These are phyloP conservation scores for Hyaloscypha variabilis DNA, from an alignment of 495 filamentous ascomycete genomes.

Conservation along the genomic window DNA sequence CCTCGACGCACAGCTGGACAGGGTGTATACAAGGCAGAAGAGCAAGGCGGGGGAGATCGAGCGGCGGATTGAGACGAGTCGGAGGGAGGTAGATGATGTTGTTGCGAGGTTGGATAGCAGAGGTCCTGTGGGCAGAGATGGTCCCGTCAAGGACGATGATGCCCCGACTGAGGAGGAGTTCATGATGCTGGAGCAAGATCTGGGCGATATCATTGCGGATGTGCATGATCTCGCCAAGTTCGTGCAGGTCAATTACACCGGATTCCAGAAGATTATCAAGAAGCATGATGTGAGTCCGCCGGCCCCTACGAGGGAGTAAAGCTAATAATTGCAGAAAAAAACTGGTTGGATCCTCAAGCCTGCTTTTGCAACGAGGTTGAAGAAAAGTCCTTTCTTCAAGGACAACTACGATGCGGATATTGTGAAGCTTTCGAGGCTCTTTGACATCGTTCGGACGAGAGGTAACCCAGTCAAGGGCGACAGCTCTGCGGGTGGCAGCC, in stretches of 20 bases:
- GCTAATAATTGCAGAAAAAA: conserved; percentile 70
- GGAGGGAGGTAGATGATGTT: conserved; percentile 87
- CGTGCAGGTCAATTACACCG: conserved; percentile 97
- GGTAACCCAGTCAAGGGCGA: conserved; percentile 93
- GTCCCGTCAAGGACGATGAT: conserved; percentile 42
- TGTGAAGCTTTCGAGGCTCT: conserved; percentile 92
- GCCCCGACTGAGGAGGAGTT: conserved; percentile 88
- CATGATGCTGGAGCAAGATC: conserved; percentile 87
- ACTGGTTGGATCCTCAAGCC: conserved; percentile 93
- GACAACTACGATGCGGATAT: conserved; percentile 98
- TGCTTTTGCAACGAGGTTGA: conserved; percentile 89
- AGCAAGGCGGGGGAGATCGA: conserved; percentile 95
- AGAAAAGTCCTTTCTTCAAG: conserved; percentile 96
- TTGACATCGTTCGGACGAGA: conserved; percentile 89
- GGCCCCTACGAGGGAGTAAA: background rate
- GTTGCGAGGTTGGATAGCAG: conserved; percentile 69
- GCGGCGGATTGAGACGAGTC: conserved; percentile 79
- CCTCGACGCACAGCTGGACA: conserved; percentile 91
- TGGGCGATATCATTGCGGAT: conserved; percentile 98
- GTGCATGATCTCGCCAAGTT: conserved; percentile 99
- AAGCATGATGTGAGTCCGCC: conserved; percentile 85
- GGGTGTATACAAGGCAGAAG: conserved; percentile 95
- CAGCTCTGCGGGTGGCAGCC: conserved; percentile 82
- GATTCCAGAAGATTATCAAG: conserved; percentile 99
- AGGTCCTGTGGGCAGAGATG: conserved; percentile 37